Conservation (phyloP, 208 protist genomes). For the Herpetomonas samuelpessoai region DNA sequence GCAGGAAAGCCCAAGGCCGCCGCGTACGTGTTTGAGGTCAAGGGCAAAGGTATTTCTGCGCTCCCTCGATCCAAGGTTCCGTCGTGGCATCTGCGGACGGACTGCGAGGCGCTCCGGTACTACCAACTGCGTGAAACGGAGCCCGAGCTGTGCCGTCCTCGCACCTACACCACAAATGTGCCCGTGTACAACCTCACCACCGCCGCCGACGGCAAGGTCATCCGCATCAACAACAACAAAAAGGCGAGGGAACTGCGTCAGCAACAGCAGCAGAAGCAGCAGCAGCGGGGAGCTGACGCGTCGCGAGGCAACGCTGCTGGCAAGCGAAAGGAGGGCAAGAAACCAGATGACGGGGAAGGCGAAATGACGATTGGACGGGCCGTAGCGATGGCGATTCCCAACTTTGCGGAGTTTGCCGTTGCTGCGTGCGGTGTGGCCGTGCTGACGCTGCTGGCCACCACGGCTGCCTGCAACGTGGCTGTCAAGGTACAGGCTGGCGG, state of each 20-base stretch:
- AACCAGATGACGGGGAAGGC: neutral
- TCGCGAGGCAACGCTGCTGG: neutral
- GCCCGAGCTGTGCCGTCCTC: conserved; percentile 38
- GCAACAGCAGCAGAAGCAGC: conserved; percentile 3
- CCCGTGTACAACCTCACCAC: conserved; percentile 33
- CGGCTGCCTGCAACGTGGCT: neutral
- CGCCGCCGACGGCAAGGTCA: conserved; percentile 22
- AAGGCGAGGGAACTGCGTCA: neutral
- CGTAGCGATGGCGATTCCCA: conserved; percentile 1
- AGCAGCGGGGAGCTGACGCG: conserved; percentile 8
- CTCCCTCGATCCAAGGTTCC: conserved; percentile 17
- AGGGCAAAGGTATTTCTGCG: conserved; percentile 34
- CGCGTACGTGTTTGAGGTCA: conserved; percentile 14
- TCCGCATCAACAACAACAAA: conserved; percentile 3
- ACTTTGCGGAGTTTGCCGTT: conserved; percentile 33
- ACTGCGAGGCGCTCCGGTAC: conserved; percentile 17
- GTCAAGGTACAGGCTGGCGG: conserved; percentile 23
- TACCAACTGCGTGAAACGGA: conserved; percentile 31
- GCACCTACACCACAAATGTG: conserved; percentile 60
- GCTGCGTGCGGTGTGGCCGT: conserved; percentile 7
- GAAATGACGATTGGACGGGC: neutral
- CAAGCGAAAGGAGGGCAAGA: conserved; percentile 3
- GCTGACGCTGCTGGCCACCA: conserved; percentile 12
- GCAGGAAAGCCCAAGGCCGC: neutral
- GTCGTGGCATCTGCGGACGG: neutral